Conservation (phyloP, 768 basidiomycete genomes). For the Nidularia pulvinata region DNA sequence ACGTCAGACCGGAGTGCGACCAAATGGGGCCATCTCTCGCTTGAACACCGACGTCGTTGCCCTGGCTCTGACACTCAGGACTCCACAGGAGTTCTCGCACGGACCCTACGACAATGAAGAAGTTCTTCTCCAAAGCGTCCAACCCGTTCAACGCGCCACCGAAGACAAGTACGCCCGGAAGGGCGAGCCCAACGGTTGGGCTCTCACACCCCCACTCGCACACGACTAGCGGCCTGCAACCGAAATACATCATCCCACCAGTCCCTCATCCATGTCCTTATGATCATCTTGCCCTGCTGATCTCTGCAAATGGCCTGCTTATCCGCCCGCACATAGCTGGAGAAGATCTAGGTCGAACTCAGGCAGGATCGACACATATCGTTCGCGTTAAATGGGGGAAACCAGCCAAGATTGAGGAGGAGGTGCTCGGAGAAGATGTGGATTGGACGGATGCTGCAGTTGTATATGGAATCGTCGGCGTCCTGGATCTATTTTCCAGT, state of each 20-base stretch:
- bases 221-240: slow-evolving; percentile 35
- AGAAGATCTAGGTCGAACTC: slow-evolving; percentile 7
- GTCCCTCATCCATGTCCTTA: slow-evolving; percentile 77
- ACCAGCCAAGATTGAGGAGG: slow-evolving; percentile 48
- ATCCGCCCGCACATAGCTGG: slow-evolving; percentile 54
- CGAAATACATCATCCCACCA: slow-evolving; percentile 64
- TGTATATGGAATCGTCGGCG: slow-evolving; percentile 77
- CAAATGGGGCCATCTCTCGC: too few relatives aligned
- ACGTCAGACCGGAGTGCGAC: too few relatives aligned
- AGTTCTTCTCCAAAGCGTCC: slow-evolving; percentile 34
- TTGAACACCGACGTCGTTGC: neutral
- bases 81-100: neutral
- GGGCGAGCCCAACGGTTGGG: slow-evolving; percentile 4
- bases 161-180: slow-evolving; percentile 1
- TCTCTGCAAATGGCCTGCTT: slow-evolving; percentile 62
- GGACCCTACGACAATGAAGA: slow-evolving; percentile 30
- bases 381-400: slow-evolving; percentile 61
- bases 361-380: slow-evolving; percentile 40
- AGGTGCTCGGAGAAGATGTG: slow-evolving; percentile 24
- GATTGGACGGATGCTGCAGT: slow-evolving; percentile 60
- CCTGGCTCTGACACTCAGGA: neutral
- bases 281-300: slow-evolving; percentile 63
- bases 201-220: slow-evolving; percentile 1
- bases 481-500: slow-evolving; percentile 76
- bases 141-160: slow-evolving; percentile 28